Evolutionary conservation across 208 protist species (phyloP).

Genomic region (Leishmania major): DNA sequence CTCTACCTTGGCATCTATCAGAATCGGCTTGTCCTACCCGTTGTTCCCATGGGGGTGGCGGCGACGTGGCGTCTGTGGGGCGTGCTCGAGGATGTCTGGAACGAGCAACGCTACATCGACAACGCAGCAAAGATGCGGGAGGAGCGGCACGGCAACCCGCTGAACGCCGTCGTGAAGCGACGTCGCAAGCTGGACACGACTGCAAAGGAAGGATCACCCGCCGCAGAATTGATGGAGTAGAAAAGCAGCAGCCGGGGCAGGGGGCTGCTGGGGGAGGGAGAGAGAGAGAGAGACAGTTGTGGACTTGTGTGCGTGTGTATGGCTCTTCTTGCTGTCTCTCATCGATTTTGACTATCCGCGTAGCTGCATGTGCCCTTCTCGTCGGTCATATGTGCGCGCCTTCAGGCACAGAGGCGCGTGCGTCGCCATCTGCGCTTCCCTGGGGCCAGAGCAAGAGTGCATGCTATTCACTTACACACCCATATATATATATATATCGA

Average conservation of each 20-base stretch:
- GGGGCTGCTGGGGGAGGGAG: not conserved
- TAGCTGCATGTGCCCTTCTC: not conserved
- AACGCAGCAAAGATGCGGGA: conserved; percentile 70
- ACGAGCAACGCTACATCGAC: conserved; percentile 80
- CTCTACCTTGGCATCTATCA: conserved; percentile 71
- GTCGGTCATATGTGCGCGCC: not conserved
- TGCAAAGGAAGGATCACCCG: conserved; percentile 38
- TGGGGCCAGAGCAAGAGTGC: not conserved
- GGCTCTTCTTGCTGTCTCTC: not conserved
- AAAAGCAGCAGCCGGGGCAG: not conserved
- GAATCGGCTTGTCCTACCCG: conserved; percentile 71
- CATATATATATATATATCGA: not conserved
- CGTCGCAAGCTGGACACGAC: conserved; percentile 34
- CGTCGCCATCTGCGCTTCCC: not conserved
- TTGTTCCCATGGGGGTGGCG: conserved; percentile 58
- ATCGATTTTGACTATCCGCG: not conserved
- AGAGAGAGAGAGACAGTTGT: not conserved
- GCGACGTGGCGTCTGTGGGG: conserved; percentile 80
- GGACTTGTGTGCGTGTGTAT: not conserved
- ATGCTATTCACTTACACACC: not conserved
- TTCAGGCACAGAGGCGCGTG: not conserved
- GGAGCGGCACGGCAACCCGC: conserved; percentile 75
- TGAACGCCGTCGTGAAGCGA: conserved; percentile 72
- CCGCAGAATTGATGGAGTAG: conserved; percentile 28
- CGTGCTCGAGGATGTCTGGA: conserved; percentile 73